Base-by-base conservation (phyloP, 2,329 filamentous ascomycete species). In the Knoxdaviesia proteae region DNA sequence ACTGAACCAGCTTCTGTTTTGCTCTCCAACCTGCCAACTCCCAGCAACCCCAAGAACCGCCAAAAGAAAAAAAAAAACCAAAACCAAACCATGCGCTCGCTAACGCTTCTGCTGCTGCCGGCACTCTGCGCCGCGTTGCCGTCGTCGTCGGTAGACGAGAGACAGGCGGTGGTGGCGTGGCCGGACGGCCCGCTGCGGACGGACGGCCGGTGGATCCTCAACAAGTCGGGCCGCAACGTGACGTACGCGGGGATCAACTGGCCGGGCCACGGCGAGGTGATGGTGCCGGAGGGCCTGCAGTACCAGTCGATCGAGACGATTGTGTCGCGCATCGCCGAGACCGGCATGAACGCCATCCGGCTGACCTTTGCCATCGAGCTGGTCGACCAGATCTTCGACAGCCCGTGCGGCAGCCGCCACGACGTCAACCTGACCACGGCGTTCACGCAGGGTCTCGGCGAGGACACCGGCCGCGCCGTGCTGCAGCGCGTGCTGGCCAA, bases 201-300 rank as follows among this genome's bases (percentile, higher is more conserved):
- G 30, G 54, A 56, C 0, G 65, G 60, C 1, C 55, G 61, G 2
- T 60, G 59, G 50, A 63, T 69, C 41, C 56, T 59, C 38, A 60
- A 67, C 45, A 54, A 60, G 1, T 54, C 56, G 0, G 62, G 62
- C 35, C 52, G 59, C 3, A 60, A 58, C 34, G 55, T 73, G 34
- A 65, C 60, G 6, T 65, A 68, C 44, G 70, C 67, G 4, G 72
- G 73, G 0, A 63, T 64, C 8, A 78, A 78, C 49, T 78, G 73
- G 74, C 70, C 73, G 0, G 74, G 71, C 1, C 65, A 69, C 10
- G 65, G 63, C 38, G 71, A 76, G 38, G 63, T 68, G n/a, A 77
- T 78, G 73, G 61, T 78, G 1, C 74, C 73, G 0, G 74, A 79
- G 48, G 74, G 74, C 4, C 61, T 78, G 3, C 71, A 76, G 51